Conservation (phyloP, 805 yeast species). For the Ogataea paradorogensis region DNA sequence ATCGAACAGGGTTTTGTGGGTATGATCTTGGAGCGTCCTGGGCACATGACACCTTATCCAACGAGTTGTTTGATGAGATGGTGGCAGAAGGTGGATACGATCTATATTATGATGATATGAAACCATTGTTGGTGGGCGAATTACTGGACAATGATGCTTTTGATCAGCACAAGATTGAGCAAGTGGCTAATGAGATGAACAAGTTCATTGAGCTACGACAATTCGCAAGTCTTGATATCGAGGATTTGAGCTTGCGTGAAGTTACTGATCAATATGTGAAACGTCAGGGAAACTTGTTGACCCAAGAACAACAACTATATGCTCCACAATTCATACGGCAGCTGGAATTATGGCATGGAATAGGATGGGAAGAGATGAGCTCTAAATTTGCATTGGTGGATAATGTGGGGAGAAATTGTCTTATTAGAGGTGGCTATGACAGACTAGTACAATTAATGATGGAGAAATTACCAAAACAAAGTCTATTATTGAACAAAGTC, state of each 20-base stretch:
- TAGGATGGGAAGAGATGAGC: slow-evolving; percentile 63
- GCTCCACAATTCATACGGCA: slow-evolving; percentile 53
- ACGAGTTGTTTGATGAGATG: slow-evolving; percentile 57
- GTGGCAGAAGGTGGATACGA: slow-evolving; percentile 21
- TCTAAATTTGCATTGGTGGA: slow-evolving; percentile 67
- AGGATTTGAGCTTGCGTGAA: slow-evolving; percentile 53
- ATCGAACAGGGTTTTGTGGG: slow-evolving; percentile 33
- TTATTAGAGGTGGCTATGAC: slow-evolving; percentile 59
- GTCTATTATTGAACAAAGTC: slow-evolving; percentile 40
- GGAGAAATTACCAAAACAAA: slow-evolving; percentile 36
- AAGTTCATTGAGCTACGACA: slow-evolving; percentile 57
- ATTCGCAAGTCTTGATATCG: slow-evolving; percentile 44
- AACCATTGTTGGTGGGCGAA: slow-evolving; percentile 26
- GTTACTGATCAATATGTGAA: slow-evolving; percentile 42
- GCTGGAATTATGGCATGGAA: slow-evolving; percentile 79
- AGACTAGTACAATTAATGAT: slow-evolving; percentile 46
- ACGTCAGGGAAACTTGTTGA: slow-evolving; percentile 44
- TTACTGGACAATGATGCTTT: slow-evolving; percentile 17
- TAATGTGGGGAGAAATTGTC: slow-evolving; percentile 76
- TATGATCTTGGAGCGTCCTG: slow-evolving; percentile 90
- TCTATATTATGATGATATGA: slow-evolving; percentile 35
- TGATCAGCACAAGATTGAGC: slow-evolving; percentile 30
- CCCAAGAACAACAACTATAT: slow-evolving; percentile 47
- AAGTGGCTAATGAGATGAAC: slow-evolving; percentile 55
- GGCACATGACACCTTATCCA: slow-evolving; percentile 81